phyloP scores from a whole-genome alignment of 1,284 basidiomycete genomes.

The Ceratobasidium sp. region DNA sequence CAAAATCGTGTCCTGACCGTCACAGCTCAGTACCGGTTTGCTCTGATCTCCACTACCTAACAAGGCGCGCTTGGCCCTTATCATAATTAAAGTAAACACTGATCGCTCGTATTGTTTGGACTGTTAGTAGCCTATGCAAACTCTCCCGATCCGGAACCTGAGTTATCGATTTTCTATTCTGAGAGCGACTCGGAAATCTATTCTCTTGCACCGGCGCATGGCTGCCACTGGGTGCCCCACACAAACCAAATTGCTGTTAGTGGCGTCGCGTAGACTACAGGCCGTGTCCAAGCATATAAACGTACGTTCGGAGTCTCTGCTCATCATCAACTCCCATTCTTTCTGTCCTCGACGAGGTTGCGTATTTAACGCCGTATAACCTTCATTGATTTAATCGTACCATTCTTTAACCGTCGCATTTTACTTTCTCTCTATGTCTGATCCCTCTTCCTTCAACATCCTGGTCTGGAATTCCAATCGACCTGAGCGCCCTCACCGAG shows the following conservation, averaged over 20 bases:
- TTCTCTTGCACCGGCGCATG: conserved; percentile 11
- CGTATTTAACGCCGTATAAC: conserved; percentile 11
- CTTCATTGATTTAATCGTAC: background rate
- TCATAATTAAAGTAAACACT: background rate
- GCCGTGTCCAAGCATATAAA: conserved; percentile 13
- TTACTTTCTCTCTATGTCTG: background rate
- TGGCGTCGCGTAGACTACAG: conserved; percentile 13
- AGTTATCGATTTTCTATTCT: background rate
- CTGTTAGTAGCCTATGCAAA: background rate
- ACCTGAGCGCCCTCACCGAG: conserved; percentile 23
- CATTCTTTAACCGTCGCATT: conserved; percentile 3
- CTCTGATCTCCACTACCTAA: background rate
- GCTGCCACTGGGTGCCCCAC: conserved; percentile 16
- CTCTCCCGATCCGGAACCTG: background rate
- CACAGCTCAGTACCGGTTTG: background rate
- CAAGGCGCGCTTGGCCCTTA: background rate
- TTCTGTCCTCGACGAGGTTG: no score
- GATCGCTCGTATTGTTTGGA: background rate
- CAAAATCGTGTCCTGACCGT: background rate
- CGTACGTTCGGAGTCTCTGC: conserved; percentile 1
- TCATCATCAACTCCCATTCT: background rate
- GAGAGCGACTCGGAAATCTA: background rate
- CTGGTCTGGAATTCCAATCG: conserved; percentile 32
- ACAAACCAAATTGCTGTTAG: conserved; percentile 10
- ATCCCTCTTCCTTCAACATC: conserved; percentile 21